These are phyloP conservation scores for Penicillium flavigenum DNA, from an alignment of 495 filamentous ascomycete genomes.

Conservation along the genomic window DNA sequence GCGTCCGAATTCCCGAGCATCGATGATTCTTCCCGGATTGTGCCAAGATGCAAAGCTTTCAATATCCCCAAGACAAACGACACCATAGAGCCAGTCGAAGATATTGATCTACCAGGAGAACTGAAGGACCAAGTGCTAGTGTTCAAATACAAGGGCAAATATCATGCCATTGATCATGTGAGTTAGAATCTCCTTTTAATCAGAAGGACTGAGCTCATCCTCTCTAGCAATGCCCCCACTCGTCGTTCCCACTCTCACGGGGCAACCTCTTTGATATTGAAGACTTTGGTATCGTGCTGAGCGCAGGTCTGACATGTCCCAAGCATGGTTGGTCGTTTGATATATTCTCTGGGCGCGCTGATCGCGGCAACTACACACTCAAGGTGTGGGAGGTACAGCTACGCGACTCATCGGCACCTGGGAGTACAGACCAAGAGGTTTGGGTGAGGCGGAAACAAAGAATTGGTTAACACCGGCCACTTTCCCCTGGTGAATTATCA, in stretches of 20 bases:
- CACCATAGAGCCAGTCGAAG: conserved; percentile 26
- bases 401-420: conserved; percentile 34
- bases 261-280: conserved; percentile 61
- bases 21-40: conserved; percentile 35
- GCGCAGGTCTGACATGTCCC: conserved; percentile 55
- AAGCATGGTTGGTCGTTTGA: conserved; percentile 65
- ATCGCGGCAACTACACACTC: conserved; percentile 57
- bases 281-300: conserved; percentile 53
- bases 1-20: conserved; percentile 53
- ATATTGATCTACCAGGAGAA: conserved; percentile 45
- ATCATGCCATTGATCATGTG: conserved; percentile 62
- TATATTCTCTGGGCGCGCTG: conserved; percentile 52
- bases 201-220: conserved; percentile 12
- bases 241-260: conserved; percentile 55
- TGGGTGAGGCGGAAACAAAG: conserved; percentile 51
- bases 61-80: conserved; percentile 43
- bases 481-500: background rate
- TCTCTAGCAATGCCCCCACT: conserved; percentile 59
- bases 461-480: conserved; percentile 29
- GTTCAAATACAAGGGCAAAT: conserved; percentile 55
- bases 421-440: conserved; percentile 48
- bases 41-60: conserved; percentile 56
- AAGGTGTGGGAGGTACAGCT: conserved; percentile 60
- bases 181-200: conserved; percentile 19
- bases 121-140: conserved; percentile 59